Conservation (phyloP, 768 basidiomycete genomes). For the Arthromyces matolae region DNA sequence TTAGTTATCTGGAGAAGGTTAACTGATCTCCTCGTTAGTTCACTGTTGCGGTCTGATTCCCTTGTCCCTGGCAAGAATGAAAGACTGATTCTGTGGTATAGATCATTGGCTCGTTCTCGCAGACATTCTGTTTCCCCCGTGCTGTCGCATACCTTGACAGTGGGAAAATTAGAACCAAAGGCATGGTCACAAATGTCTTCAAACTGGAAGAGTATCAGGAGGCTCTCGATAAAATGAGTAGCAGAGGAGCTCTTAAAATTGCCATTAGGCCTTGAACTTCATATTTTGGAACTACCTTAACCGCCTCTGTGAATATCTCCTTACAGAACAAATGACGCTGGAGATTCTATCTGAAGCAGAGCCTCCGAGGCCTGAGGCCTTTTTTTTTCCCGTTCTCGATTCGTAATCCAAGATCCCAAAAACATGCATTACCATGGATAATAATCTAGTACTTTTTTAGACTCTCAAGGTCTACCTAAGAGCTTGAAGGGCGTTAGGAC, state of each 20-base stretch:
- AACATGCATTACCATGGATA: too few relatives aligned
- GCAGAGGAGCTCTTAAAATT: constrained; percentile 58
- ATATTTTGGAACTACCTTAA: too few relatives aligned
- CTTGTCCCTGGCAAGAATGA: not conserved
- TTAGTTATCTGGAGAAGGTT: constrained; percentile 5
- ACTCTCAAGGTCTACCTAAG: too few relatives aligned
- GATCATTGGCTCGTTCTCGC: constrained; percentile 92
- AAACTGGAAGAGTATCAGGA: constrained; percentile 66
- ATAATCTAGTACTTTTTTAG: too few relatives aligned
- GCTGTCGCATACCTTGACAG: constrained; percentile 87
- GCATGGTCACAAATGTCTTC: constrained; percentile 66
- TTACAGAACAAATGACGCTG: too few relatives aligned
- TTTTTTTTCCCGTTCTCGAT: too few relatives aligned
- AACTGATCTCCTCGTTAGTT: constrained; percentile 34
- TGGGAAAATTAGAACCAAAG: constrained; percentile 77
- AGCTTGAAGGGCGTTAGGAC: too few relatives aligned
- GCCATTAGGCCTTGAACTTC: constrained; percentile 52
- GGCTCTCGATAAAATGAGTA: constrained; percentile 72
- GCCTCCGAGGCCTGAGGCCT: too few relatives aligned
- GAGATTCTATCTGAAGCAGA: too few relatives aligned
- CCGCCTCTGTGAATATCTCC: too few relatives aligned
- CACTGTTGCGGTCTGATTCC: constrained; percentile 37
- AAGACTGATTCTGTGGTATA: constrained; percentile 22
- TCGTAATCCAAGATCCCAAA: too few relatives aligned
- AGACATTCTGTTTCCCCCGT: constrained; percentile 86